Conservation (phyloP, 805 yeast genomes). For the Torulaspora microellipsoides region DNA sequence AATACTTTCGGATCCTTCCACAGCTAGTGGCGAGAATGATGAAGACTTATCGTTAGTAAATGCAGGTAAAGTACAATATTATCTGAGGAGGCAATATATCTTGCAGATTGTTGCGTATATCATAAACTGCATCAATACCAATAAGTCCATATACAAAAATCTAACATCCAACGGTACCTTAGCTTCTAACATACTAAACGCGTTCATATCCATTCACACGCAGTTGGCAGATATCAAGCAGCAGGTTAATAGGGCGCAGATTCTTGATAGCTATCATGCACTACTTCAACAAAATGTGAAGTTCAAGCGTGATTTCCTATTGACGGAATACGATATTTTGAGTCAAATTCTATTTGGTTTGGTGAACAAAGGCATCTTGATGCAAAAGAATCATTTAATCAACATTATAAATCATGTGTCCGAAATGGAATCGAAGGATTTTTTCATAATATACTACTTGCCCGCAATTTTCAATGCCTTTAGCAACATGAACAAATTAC, state of each 20-base stretch:
- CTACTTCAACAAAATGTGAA: slow-evolving; percentile 46
- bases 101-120: slow-evolving; percentile 55
- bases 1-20: slow-evolving; percentile 39
- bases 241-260: slow-evolving; percentile 45
- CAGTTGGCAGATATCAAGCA: slow-evolving; percentile 54
- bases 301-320: slow-evolving; percentile 58
- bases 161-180: slow-evolving; percentile 24
- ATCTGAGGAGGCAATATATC: slow-evolving; percentile 66
- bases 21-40: slow-evolving; percentile 10
- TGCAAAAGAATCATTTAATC: slow-evolving; percentile 35
- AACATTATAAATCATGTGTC: slow-evolving; percentile 44
- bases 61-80: slow-evolving; percentile 63
- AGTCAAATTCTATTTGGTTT: slow-evolving; percentile 61
- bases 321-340: slow-evolving; percentile 63
- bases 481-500: slow-evolving; percentile 35
- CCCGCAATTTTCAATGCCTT: slow-evolving; percentile 53
- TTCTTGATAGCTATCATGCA: slow-evolving; percentile 47
- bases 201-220: slow-evolving; percentile 56
- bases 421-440: slow-evolving; percentile 54
- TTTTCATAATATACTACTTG: slow-evolving; percentile 56
- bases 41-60: slow-evolving; percentile 41
- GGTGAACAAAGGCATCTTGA: slow-evolving; percentile 36
- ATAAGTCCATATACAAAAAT: slow-evolving; percentile 14
- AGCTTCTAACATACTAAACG: slow-evolving; percentile 43
- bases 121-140: slow-evolving; percentile 23